Evolutionary conservation across 306 rosid species (phyloP).

Genomic region (Sesbania bispinosa): DNA sequence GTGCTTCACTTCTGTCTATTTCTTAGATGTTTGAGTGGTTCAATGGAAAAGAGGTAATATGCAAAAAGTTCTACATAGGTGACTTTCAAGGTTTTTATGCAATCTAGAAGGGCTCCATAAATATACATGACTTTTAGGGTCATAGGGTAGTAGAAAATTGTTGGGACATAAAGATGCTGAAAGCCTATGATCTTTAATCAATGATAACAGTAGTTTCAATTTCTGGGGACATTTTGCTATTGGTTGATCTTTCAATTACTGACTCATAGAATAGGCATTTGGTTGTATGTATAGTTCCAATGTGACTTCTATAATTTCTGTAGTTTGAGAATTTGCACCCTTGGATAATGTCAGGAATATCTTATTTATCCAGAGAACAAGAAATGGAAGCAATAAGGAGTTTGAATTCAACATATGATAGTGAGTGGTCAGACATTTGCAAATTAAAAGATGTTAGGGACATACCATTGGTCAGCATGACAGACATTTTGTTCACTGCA

Average conservation of each 20-base stretch:
- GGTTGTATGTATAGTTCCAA: background rate
- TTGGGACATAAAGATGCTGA: background rate
- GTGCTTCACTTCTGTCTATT: background rate
- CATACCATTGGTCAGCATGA: constrained; percentile 35
- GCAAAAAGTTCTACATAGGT: background rate
- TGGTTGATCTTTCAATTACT: background rate
- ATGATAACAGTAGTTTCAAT: background rate
- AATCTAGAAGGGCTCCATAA: background rate
- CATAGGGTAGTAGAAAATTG: background rate
- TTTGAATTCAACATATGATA: constrained; percentile 40
- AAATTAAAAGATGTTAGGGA: constrained; percentile 42
- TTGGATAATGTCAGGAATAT: constrained; percentile 88
- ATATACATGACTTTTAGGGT: background rate
- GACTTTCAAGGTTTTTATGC: background rate
- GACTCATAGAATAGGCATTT: background rate
- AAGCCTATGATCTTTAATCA: background rate
- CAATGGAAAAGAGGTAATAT: constrained; percentile 1
- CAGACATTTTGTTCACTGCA: constrained; percentile 66
- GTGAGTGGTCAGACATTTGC: constrained; percentile 36
- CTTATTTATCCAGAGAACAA: constrained; percentile 92
- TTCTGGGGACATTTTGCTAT: background rate
- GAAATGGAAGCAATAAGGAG: constrained; percentile 59
- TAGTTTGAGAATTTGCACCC: constrained; percentile 53
- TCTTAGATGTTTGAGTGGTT: constrained; percentile 1
- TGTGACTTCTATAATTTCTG: constrained; percentile 4